Evolutionary conservation across 2,329 filamentous ascomycete genomes (phyloP), one percentile per base, ranked within the genome.

Genomic region (Xylaria sp.): DNA sequence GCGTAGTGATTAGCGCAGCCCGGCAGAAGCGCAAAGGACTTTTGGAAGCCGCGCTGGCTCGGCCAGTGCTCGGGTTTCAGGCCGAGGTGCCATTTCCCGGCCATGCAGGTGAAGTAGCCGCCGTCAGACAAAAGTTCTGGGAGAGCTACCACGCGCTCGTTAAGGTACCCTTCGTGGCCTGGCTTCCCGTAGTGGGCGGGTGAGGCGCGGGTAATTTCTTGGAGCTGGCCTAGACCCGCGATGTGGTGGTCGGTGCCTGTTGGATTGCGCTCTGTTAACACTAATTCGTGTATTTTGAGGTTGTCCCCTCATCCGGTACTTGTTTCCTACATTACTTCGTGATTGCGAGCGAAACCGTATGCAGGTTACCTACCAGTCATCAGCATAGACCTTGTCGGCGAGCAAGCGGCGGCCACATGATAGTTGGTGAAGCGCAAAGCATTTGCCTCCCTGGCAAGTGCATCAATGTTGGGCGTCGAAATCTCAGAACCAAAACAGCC

Each of bases 11-110:
- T 82, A 40, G 78, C 80, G 69, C 83, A 84, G 1, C 82, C 84
- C 1, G 83, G 83, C 12, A 87, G 73, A 67, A 85, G 80, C 11
- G 83, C 82, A 61, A 86, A 82, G 9, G 79, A 82, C 19, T 78
- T 78, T 54, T 84, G 79, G 66, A 87, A 87, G 0, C 84, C 84
- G n/a, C 84, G 79, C 25, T 78, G 78, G 40, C 78, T 74, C 1
- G 84, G 83, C 8, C 78, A 80, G 21, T 79, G 79, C 64, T 86
- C 82, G 0, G 82, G 66, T 43, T 64, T 68, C 19, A 70, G 38
- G 4, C 69, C 69, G 2, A 70, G 59, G 43, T 69, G 72, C 75
- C 75, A 76, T 54, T 64, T 64, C 3, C 61, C 61, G 14, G 57
- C 17, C 61, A 64, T 64, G 19, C 43, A 57, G 35, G 61, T 64